phyloP scores from a whole-genome alignment of 2,329 filamentous ascomycete species.

The Penicillium sp. region DNA sequence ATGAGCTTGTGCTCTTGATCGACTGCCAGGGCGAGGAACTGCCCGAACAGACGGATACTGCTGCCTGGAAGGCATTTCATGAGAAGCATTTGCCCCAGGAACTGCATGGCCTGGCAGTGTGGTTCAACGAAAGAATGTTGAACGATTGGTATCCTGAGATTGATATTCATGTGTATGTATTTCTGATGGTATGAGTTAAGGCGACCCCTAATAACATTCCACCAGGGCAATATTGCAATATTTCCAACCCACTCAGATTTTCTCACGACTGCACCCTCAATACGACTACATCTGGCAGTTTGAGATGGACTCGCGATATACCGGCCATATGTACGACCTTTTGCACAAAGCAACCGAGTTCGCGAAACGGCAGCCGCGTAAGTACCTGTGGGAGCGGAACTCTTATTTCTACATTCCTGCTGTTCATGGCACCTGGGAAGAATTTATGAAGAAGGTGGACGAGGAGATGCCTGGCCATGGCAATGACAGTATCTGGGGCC shows the following conservation, averaged over 20 bases:
- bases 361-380: slow-evolving; percentile 15
- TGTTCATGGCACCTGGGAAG: slow-evolving; percentile 14
- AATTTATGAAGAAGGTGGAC: slow-evolving; percentile 8
- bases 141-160: slow-evolving; percentile 15
- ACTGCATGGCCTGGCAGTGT: slow-evolving; percentile 8
- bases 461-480: background rate
- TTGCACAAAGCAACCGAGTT: slow-evolving; percentile 12
- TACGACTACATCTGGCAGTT: slow-evolving; percentile 19
- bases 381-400: slow-evolving; percentile 19
- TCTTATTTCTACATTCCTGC: slow-evolving; percentile 16
- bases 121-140: slow-evolving; percentile 12
- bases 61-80: slow-evolving; percentile 8
- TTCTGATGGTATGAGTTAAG: background rate
- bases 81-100: slow-evolving; percentile 9
- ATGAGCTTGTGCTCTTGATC: slow-evolving; percentile 80
- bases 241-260: slow-evolving; percentile 15
- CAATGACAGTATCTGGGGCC: slow-evolving; percentile 6
- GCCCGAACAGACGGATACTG: slow-evolving; percentile 45
- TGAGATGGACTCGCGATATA: slow-evolving; percentile 17
- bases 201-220: background rate
- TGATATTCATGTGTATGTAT: slow-evolving; percentile 12
- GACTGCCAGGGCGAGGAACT: slow-evolving; percentile 76
- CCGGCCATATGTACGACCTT: slow-evolving; percentile 13
- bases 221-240: slow-evolving; percentile 14
- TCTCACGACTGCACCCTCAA: slow-evolving; percentile 13